These are phyloP conservation scores for Scenedesmus sp. DNA, from an alignment of 163 green algal species.

Conservation along the genomic window DNA sequence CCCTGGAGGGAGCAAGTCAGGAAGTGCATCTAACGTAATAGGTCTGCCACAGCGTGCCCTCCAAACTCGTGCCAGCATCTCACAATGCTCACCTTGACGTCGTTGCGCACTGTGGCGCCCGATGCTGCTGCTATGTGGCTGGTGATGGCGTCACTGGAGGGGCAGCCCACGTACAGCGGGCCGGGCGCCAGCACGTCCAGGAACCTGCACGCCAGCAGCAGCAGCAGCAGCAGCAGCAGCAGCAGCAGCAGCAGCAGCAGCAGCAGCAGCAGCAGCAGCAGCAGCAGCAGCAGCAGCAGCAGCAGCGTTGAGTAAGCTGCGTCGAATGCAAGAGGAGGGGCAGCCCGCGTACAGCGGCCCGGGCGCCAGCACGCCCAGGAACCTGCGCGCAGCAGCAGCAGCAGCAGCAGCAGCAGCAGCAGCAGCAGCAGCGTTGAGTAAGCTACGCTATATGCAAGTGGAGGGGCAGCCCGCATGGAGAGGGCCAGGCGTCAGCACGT, in stretches of 20 bases:
- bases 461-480: slow-evolving; percentile 55
- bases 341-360: slow-evolving; percentile 68
- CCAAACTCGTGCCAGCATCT: no score
- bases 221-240: not conserved
- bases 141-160: slow-evolving; percentile 49
- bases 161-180: slow-evolving; percentile 66
- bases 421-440: no score
- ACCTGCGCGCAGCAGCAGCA: slow-evolving; percentile 15
- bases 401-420: no score
- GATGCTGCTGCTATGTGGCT: slow-evolving; percentile 33
- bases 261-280: not conserved
- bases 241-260: not conserved
- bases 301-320: no score
- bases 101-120: slow-evolving; percentile 4
- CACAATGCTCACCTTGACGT: slow-evolving; percentile 24
- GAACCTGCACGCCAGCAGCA: slow-evolving; percentile 31
- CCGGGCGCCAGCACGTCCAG: slow-evolving; percentile 59
- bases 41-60: no score
- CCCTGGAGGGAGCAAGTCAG: no score
- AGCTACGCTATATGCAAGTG: no score
- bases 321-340: not conserved
- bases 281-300: no score
- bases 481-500: not conserved
- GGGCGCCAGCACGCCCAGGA: slow-evolving; percentile 54
- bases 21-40: no score